Base-by-base conservation (phyloP, 2,329 filamentous ascomycete species). In the Diaporthe amygdali region DNA sequence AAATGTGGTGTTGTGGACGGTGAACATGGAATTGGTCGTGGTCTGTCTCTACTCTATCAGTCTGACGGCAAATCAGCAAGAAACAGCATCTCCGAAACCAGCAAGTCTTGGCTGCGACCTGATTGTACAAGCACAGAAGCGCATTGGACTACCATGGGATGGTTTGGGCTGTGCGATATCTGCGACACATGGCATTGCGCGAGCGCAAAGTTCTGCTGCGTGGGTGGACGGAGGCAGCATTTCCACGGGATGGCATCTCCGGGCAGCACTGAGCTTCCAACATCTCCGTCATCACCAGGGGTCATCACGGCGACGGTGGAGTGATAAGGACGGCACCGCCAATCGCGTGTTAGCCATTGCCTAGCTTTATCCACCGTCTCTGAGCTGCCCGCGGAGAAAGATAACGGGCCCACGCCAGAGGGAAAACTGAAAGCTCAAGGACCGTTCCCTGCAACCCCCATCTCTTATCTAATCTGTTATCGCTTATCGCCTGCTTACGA, bases 321-420 rank as follows among this genome's bases (percentile, higher is more conserved):
- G 59, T 70, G 68, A 70, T 70, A 70, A 70, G 47, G 47, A 32
- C 30, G 17, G 7, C 22, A 39, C 39, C 27, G 39, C 68, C 68
- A 70, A 70, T 70, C 27, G 68, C 68, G 59, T 70, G 59, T 66
- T 37, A 66, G 47, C 17, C 46, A 39, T 52, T 47, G 30, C 3
- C 39, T 70, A 70, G 68, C 68, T 25, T 47, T 66, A 70, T 55
- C 68, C 68, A 70, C 68, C 49, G 34, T 9, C n/a, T 30, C 44
- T 39, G 55, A 52, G 37, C 56, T 54, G 34, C 55, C 68, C 68
- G 68, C 68, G 68, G 68, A 70, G 68, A 70, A 66, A 70, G 68
- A 70, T 66, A 47, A 54, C 30, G 49, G 49, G 6, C 25, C 37
- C 47, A 54, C 46, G 30, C 44, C n/a, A 34, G 10, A 64, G 41